Evolutionary conservation across 176 grass and related monocot genomes (phyloP).

Genomic region (Calamus simplicifolius): DNA sequence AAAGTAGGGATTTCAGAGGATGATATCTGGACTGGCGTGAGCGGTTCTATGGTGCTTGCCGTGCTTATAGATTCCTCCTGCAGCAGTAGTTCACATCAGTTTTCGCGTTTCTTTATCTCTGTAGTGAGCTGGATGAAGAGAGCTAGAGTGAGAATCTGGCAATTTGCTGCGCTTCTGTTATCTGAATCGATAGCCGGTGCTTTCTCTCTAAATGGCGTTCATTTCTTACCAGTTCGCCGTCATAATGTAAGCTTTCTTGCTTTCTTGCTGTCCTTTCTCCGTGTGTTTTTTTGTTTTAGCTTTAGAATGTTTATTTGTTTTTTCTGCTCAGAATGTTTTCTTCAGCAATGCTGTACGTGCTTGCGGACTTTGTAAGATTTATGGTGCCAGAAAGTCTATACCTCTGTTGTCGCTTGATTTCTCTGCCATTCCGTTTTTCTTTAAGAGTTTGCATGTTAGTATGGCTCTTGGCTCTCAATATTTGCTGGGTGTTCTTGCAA

Average conservation of each 20-base stretch:
- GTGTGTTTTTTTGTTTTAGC: not conserved
- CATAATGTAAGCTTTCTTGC: conserved; percentile 37
- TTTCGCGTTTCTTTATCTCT: conserved; percentile 37
- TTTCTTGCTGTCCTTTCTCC: not conserved
- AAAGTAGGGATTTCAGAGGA: conserved; percentile 17
- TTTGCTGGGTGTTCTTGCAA: conserved; percentile 30
- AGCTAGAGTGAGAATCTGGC: conserved; percentile 17
- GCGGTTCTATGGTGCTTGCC: conserved; percentile 24
- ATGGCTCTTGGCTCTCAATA: conserved; percentile 46
- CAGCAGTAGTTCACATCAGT: conserved; percentile 19
- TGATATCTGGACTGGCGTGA: conserved; percentile 24
- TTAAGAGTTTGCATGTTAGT: conserved; percentile 47
- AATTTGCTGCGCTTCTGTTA: conserved; percentile 39
- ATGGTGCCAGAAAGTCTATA: conserved; percentile 21
- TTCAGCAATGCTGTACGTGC: conserved; percentile 17
- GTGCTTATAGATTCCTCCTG: conserved; percentile 42
- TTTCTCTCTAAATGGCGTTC: conserved; percentile 41
- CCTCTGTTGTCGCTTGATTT: conserved; percentile 55
- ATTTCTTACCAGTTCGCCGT: conserved; percentile 44
- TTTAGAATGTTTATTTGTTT: conserved; percentile 2
- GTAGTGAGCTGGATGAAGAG: conserved; percentile 42
- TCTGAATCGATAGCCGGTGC: conserved; percentile 17
- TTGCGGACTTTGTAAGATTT: conserved; percentile 56
- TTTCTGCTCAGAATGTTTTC: conserved; percentile 38
- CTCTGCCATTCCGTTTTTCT: conserved; percentile 57